These are phyloP conservation scores for Trichoderma lentiforme DNA, from an alignment of 2,329 filamentous ascomycete genomes.

Conservation along the genomic window DNA sequence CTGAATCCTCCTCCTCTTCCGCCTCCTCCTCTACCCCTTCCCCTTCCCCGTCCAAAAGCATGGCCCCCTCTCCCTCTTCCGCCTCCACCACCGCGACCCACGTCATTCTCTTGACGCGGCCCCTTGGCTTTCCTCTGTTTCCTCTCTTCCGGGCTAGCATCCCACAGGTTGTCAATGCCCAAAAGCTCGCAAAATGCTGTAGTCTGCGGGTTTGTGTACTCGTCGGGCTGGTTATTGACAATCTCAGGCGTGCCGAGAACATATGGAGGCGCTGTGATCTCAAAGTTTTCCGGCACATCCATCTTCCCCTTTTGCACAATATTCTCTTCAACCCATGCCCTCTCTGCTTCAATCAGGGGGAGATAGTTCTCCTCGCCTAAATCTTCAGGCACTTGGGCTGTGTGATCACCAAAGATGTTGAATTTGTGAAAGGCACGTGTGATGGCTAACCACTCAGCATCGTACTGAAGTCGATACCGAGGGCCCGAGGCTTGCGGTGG, in stretches of 20 bases:
- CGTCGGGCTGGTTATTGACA: conserved; percentile 62
- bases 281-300: conserved; percentile 74
- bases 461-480: conserved; percentile 69
- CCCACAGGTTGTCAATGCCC: conserved; percentile 71
- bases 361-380: conserved; percentile 67
- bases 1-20: background rate
- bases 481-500: conserved; percentile 23
- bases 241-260: conserved; percentile 54
- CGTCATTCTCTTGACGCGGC: conserved; percentile 44
- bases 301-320: conserved; percentile 62
- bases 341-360: conserved; percentile 64
- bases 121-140: conserved; percentile 55
- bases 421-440: conserved; percentile 72
- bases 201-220: conserved; percentile 88
- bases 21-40: conserved; percentile 11
- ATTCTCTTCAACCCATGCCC: conserved; percentile 77
- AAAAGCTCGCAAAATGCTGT: conserved; percentile 75
- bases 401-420: conserved; percentile 60
- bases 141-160: conserved; percentile 69
- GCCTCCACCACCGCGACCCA: conserved; percentile 33
- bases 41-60: conserved; percentile 26
- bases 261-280: conserved; percentile 69
- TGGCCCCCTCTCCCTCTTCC: conserved; percentile 37
- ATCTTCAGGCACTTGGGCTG: conserved; percentile 53
- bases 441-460: conserved; percentile 94